phyloP scores from a whole-genome alignment of 768 basidiomycete species.

The Asterophora parasitica region DNA sequence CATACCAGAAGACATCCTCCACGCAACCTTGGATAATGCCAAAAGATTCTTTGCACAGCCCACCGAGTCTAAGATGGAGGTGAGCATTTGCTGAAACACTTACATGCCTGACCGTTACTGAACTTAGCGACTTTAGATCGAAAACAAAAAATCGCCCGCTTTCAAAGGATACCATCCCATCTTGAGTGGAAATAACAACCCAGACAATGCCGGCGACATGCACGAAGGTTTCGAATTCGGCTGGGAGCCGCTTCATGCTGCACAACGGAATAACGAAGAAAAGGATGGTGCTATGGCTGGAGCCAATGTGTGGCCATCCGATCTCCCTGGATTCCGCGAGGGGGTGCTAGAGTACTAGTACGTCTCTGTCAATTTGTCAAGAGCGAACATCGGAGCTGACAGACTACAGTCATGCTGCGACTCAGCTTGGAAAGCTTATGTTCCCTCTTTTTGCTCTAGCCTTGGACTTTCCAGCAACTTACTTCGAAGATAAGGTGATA shows the following conservation, averaged over 20 bases:
- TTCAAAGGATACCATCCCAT: conserved; percentile 77
- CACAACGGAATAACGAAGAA: conserved; percentile 21
- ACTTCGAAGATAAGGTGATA: conserved; percentile 76
- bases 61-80: conserved; percentile 61
- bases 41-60: conserved; percentile 67
- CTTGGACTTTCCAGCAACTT: conserved; percentile 64
- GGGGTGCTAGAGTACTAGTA: conserved; percentile 65
- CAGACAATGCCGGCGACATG: conserved; percentile 75
- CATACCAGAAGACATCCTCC: conserved; percentile 50
- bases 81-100: conserved; percentile 20
- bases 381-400: background rate
- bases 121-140: conserved; percentile 39
- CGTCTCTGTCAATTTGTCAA: conserved; percentile 15
- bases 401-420: conserved; percentile 30
- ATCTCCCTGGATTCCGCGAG: conserved; percentile 54
- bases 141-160: conserved; percentile 59
- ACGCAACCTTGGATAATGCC: conserved; percentile 39
- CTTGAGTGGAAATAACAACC: conserved; percentile 70
- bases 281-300: conserved; percentile 59
- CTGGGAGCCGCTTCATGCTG: conserved; percentile 46
- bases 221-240: conserved; percentile 92
- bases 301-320: conserved; percentile 75
- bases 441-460: conserved; percentile 88
- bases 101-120: background rate
- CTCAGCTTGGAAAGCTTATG: conserved; percentile 50